These are phyloP conservation scores for Chlorella sp. DNA, from an alignment of 139 green algal species.

Conservation along the genomic window DNA sequence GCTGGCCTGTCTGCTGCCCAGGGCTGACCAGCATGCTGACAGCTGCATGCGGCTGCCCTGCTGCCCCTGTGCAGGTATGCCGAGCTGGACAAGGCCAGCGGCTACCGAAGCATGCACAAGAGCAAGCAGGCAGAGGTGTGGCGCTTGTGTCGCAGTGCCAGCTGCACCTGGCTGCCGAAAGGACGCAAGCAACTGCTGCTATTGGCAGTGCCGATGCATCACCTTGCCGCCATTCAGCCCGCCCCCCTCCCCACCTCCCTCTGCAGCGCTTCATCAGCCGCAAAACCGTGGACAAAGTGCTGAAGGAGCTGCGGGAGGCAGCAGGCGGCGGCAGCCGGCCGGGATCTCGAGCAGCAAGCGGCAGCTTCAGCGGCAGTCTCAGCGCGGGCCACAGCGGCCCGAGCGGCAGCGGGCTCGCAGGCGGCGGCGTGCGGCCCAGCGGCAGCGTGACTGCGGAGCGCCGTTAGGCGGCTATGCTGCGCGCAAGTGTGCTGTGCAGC, in stretches of 20 bases:
- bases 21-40: neutral
- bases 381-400: no score
- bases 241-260: neutral
- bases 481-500: no score
- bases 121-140: slow-evolving; percentile 54
- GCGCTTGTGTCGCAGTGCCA: no score
- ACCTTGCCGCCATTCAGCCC: no score
- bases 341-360: neutral
- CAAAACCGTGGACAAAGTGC: slow-evolving; percentile 60
- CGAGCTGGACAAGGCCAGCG: slow-evolving; percentile 25
- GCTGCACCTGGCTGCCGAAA: no score
- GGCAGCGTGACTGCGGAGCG: no score
- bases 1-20: no score
- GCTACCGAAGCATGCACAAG: slow-evolving; percentile 25
- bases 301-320: slow-evolving; percentile 54
- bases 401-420: no score
- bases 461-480: no score
- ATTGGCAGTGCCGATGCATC: no score
- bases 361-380: neutral
- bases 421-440: no score
- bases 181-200: no score
- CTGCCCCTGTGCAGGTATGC: slow-evolving; percentile 18
- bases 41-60: neutral
- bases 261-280: slow-evolving; percentile 54
- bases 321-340: neutral